Percentiles rank a stretch among this genome's conserved stretches.
phyloP scores from a whole-genome alignment of 1,139 yeast genomes.

The Arxiozyma bovina region DNA sequence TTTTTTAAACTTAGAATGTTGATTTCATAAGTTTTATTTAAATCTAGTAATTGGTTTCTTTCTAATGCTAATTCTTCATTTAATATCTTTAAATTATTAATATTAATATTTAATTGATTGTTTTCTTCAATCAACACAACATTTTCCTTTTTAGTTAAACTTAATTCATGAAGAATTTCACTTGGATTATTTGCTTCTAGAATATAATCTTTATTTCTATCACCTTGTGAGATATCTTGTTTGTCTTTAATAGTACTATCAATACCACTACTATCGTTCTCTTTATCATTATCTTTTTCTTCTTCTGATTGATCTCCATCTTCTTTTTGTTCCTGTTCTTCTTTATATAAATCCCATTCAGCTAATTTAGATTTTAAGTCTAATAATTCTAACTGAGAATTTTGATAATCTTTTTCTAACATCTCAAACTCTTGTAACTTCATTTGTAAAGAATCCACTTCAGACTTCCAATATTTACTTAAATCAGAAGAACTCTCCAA shows the following conservation, averaged over 20 bases:
- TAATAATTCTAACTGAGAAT: slow-evolving; percentile 45
- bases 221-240: slow-evolving; percentile 1
- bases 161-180: slow-evolving; percentile 33
- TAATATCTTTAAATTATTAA: slow-evolving; percentile 24
- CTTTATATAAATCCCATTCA: slow-evolving; percentile 25
- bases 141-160: slow-evolving; percentile 34
- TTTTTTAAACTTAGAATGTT: slow-evolving; percentile 35
- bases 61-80: slow-evolving; percentile 34
- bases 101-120: slow-evolving; percentile 27
- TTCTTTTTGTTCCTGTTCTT: slow-evolving; percentile 22
- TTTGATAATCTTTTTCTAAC: slow-evolving; percentile 41
- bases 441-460: slow-evolving; percentile 37
- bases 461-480: slow-evolving; percentile 45
- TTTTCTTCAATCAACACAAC: slow-evolving; percentile 36
- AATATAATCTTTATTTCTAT: neutral
- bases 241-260: neutral
- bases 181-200: slow-evolving; percentile 22
- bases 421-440: slow-evolving; percentile 39
- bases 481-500: slow-evolving; percentile 37
- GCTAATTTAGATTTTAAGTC: slow-evolving; percentile 35
- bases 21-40: slow-evolving; percentile 26
- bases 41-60: slow-evolving; percentile 32
- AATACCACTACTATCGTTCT: neutral
- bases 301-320: neutral
- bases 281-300: slow-evolving; percentile 4